A percentile compares a stretch with the other conserved stretches of the same genome.
Evolutionary conservation across 1,139 yeast species (phyloP).

Genomic region (Diutina rugosa): DNA sequence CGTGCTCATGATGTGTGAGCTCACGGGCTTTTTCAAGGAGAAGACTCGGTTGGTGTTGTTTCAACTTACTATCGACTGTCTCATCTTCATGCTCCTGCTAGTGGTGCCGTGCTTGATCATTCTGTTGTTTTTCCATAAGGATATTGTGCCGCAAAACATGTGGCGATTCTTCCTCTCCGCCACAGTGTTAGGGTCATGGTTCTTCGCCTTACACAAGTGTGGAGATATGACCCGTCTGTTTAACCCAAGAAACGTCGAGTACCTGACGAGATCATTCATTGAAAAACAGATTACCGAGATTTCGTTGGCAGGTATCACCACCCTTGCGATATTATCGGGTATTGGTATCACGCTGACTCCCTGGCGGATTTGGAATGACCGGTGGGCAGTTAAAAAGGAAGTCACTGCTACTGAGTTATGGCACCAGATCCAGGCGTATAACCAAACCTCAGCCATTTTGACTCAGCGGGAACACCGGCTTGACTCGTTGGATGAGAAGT

Average conservation of each 20-base stretch:
- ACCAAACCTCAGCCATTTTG: slow-evolving; percentile 24
- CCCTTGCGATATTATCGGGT: slow-evolving; percentile 63
- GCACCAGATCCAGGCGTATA: slow-evolving; percentile 18
- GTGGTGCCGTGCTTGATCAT: slow-evolving; percentile 23
- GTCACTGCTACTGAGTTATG: background rate
- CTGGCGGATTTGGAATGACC: slow-evolving; percentile 27
- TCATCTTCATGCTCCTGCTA: slow-evolving; percentile 19
- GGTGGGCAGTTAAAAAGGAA: slow-evolving; percentile 7
- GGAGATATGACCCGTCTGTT: slow-evolving; percentile 23
- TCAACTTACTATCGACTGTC: slow-evolving; percentile 17
- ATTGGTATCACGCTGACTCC: slow-evolving; percentile 53
- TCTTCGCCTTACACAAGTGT: slow-evolving; percentile 14
- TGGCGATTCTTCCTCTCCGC: slow-evolving; percentile 6
- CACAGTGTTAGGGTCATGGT: slow-evolving; percentile 18
- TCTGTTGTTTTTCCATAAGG: slow-evolving; percentile 17
- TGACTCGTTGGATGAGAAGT: slow-evolving; percentile 7
- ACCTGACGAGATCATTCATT: slow-evolving; percentile 14
- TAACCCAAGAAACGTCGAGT: slow-evolving; percentile 5
- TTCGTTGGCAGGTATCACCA: slow-evolving; percentile 58
- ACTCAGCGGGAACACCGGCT: slow-evolving; percentile 21
- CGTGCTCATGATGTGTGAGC: slow-evolving; percentile 25
- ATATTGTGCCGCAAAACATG: slow-evolving; percentile 7
- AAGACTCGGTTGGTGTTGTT: slow-evolving; percentile 15
- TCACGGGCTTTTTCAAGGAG: slow-evolving; percentile 14
- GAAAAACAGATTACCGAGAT: slow-evolving; percentile 43